phyloP scores from a whole-genome alignment of 257 asterid species.

The Lantana camara region DNA sequence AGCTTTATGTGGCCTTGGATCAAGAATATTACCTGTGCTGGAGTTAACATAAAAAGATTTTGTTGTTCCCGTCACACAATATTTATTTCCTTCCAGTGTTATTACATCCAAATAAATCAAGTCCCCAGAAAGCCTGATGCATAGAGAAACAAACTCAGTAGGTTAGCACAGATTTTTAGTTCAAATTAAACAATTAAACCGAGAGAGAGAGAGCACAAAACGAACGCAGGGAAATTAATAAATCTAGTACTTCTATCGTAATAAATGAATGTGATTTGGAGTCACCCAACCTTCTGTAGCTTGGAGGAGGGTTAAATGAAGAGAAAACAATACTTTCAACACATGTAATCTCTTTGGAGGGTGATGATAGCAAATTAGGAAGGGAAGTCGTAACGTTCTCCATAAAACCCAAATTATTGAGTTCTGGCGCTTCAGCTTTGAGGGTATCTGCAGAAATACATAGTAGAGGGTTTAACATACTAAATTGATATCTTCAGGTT shows the following conservation, averaged over 20 bases:
- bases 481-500: slow-evolving; percentile 2
- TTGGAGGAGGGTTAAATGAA: slow-evolving; percentile 78
- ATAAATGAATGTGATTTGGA: background rate
- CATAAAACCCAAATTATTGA: slow-evolving; percentile 61
- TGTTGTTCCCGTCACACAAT: slow-evolving; percentile 74
- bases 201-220: background rate
- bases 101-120: slow-evolving; percentile 70
- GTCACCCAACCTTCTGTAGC: slow-evolving; percentile 66
- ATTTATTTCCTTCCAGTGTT: slow-evolving; percentile 65
- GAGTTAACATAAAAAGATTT: slow-evolving; percentile 64
- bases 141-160: slow-evolving; percentile 24
- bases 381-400: slow-evolving; percentile 59
- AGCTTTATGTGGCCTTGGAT: slow-evolving; percentile 73
- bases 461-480: slow-evolving; percentile 19
- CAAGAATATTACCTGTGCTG: slow-evolving; percentile 62
- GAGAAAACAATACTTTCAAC: slow-evolving; percentile 70
- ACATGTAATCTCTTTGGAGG: slow-evolving; percentile 63
- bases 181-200: slow-evolving; percentile 15
- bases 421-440: slow-evolving; percentile 62
- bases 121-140: slow-evolving; percentile 76
- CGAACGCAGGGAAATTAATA: background rate
- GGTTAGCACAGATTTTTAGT: slow-evolving; percentile 21
- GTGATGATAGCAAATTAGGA: slow-evolving; percentile 49
- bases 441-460: slow-evolving; percentile 47
- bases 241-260: background rate